A percentile compares a stretch with the other conserved stretches of the same genome.
phyloP scores from a whole-genome alignment of 148 eudicot species.

The Vaccinium darrowii region DNA sequence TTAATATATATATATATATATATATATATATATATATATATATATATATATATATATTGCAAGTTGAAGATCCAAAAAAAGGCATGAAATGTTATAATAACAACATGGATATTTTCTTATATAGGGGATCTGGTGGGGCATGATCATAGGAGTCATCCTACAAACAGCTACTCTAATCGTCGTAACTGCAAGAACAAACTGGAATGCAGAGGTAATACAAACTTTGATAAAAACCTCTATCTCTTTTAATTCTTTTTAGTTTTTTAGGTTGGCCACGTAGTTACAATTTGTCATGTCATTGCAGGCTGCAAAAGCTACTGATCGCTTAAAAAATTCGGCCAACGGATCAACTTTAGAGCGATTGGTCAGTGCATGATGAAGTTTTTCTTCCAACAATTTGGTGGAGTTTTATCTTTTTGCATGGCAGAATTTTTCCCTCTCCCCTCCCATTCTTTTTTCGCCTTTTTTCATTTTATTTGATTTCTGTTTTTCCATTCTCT shows the following conservation, averaged over 20 bases:
- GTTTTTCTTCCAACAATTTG: neutral
- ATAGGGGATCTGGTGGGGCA: slow-evolving; percentile 74
- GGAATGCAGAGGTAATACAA: slow-evolving; percentile 44
- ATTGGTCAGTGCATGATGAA: neutral
- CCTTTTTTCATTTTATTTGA: neutral
- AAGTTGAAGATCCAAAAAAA: neutral
- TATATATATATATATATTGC: neutral
- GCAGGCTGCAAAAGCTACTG: slow-evolving; percentile 33
- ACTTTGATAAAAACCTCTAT: neutral
- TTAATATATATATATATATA: neutral
- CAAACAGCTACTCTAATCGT: slow-evolving; percentile 47
- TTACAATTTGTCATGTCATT: neutral
- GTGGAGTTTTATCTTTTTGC: neutral
- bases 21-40: too few relatives aligned
- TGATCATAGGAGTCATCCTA: slow-evolving; percentile 49
- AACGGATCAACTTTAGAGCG: slow-evolving; percentile 27
- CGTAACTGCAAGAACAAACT: slow-evolving; percentile 54
- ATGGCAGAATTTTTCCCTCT: neutral
- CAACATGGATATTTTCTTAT: neutral
- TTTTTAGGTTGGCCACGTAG: neutral
- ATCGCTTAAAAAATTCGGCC: slow-evolving; percentile 40
- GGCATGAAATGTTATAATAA: neutral
- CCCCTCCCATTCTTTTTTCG: too few relatives aligned
- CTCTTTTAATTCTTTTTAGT: neutral
- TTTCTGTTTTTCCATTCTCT: neutral